Evolutionary conservation across 352 stramenopile genomes (phyloP).

Genomic region (Globisporangium acanthophoron): DNA sequence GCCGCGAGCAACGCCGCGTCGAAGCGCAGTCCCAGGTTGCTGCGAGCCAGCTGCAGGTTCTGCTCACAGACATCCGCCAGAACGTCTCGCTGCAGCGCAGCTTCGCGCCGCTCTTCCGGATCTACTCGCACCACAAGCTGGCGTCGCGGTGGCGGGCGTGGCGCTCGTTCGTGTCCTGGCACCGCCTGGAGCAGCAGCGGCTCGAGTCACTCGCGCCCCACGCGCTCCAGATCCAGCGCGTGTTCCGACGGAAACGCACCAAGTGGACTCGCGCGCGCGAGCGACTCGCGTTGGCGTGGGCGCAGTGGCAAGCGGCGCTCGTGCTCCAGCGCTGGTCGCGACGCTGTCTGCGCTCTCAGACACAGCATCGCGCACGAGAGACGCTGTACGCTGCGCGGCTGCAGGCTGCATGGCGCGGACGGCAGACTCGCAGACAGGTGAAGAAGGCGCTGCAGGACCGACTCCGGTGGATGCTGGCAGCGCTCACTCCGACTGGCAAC

Average conservation of each 20-base stretch:
- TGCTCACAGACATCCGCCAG: constrained; percentile 38
- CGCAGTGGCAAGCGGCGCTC: constrained; percentile 29
- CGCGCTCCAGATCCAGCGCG: constrained; percentile 52
- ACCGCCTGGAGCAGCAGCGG: constrained; percentile 29
- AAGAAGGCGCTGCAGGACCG: constrained; percentile 36
- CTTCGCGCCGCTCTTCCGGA: constrained; percentile 53
- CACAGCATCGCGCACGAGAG: constrained; percentile 14
- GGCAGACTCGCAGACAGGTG: constrained; percentile 24
- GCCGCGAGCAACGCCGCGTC: constrained; percentile 22
- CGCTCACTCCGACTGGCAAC: constrained; percentile 48
- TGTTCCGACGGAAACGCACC: constrained; percentile 41
- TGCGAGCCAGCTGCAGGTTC: constrained; percentile 21
- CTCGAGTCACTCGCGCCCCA: constrained; percentile 35
- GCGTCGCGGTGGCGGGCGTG: constrained; percentile 31
- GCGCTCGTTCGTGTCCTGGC: constrained; percentile 36
- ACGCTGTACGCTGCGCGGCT: constrained; percentile 23
- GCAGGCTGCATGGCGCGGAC: constrained; percentile 46
- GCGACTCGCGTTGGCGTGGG: constrained; percentile 26
- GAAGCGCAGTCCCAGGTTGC: constrained; percentile 23
- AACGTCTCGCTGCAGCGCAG: constrained; percentile 45
- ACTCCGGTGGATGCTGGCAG: constrained; percentile 35
- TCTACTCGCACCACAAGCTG: constrained; percentile 42
- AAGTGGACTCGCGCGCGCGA: constrained; percentile 23
- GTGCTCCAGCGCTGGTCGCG: constrained; percentile 29
- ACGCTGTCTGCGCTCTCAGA: constrained; percentile 19